Conservation (phyloP, 1,284 basidiomycete species). For the Omphalotus olearius region DNA sequence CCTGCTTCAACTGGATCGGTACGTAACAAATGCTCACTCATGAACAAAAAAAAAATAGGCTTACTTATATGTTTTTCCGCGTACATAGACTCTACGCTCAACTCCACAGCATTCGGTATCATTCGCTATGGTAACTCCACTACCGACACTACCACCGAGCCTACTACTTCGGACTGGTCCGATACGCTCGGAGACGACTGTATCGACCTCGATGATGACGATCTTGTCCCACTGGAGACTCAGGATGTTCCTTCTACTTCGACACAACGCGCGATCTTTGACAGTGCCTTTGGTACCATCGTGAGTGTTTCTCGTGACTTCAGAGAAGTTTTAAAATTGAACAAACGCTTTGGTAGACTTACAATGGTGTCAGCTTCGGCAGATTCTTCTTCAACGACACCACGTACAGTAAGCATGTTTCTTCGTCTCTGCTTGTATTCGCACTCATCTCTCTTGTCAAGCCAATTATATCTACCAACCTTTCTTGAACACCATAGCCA, state of each 20-base stretch:
- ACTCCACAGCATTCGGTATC: neutral
- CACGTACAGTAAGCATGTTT: neutral
- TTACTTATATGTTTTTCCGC: too few species aligned
- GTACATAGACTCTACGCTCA: neutral
- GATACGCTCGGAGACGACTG: neutral
- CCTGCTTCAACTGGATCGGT: neutral
- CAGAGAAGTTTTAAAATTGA: too few species aligned
- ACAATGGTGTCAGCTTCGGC: neutral
- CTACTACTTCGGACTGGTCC: neutral
- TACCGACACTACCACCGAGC: neutral
- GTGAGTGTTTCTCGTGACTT: too few species aligned
- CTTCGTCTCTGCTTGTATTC: neutral
- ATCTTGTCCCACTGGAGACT: neutral
- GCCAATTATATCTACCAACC: constrained; percentile 1
- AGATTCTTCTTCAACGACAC: neutral
- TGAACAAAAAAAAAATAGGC: too few species aligned
- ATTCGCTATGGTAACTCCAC: neutral
- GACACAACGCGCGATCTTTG: neutral
- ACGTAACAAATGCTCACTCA: too few species aligned
- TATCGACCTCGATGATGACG: neutral
- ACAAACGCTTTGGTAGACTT: neutral
- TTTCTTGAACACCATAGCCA: neutral
- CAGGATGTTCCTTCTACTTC: neutral
- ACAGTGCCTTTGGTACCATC: neutral
- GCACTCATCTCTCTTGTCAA: neutral